Evolutionary conservation across 169 alveolate species (phyloP).

Genomic region (Cryptosporidium sp.): DNA sequence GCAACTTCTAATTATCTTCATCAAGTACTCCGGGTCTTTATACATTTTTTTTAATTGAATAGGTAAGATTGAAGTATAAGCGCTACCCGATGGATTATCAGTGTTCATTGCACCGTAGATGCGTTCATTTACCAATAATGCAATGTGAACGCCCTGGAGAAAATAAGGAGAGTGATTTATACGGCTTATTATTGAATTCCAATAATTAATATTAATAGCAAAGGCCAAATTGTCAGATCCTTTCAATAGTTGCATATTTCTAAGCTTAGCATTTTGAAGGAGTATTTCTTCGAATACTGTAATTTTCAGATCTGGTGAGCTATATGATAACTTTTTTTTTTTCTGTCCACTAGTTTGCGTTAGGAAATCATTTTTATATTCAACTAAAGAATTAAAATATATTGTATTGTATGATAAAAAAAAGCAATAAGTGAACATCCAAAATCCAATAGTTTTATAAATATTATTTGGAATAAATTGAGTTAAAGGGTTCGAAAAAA

Average conservation of each 20-base stretch:
- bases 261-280: conserved; percentile 15
- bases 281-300: conserved; percentile 16
- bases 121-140: background rate
- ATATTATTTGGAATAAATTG: background rate
- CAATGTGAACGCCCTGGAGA: conserved; percentile 28
- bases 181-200: conserved; percentile 35
- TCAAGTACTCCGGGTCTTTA: conserved; percentile 19
- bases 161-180: conserved; percentile 27
- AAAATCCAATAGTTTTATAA: conserved; percentile 47
- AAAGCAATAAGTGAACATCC: conserved; percentile 36
- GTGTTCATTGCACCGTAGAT: background rate
- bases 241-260: background rate
- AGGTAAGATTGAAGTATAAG: background rate
- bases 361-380: background rate
- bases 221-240: background rate
- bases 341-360: background rate
- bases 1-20: background rate
- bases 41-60: background rate
- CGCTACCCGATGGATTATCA: background rate
- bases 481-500: background rate
- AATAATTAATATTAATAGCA: background rate
- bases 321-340: background rate
- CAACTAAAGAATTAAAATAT: background rate
- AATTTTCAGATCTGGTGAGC: background rate
- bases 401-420: background rate